These are phyloP conservation scores for Rosa persica DNA, from an alignment of 306 rosid species.

Conservation along the genomic window DNA sequence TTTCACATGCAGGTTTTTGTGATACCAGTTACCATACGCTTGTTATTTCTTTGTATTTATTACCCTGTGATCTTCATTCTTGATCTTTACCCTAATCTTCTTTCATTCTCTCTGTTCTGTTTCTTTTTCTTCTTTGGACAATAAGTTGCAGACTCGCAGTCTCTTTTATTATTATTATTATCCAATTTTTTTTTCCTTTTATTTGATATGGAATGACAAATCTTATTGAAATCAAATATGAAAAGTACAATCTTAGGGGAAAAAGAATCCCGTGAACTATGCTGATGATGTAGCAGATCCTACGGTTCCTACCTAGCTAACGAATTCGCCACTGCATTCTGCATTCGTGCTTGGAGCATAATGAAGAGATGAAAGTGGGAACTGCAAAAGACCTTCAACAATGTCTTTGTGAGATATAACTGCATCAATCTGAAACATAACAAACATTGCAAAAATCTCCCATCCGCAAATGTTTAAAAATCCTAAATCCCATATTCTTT, in stretches of 20 bases:
- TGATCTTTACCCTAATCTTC: background rate
- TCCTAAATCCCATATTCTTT: too few relatives aligned
- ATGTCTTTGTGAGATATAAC: background rate
- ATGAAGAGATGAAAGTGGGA: background rate
- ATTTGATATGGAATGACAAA: background rate
- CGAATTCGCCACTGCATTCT: background rate
- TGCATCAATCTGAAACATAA: too few relatives aligned
- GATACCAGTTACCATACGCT: background rate
- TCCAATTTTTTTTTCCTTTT: too few relatives aligned
- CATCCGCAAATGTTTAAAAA: background rate
- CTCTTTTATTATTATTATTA: background rate
- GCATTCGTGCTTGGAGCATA: background rate
- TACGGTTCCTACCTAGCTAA: background rate
- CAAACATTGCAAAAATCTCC: background rate
- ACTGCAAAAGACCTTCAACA: background rate
- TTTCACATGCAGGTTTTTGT: constrained; percentile 23
- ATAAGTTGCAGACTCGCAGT: background rate
- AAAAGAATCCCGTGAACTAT: background rate
- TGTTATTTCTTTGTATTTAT: background rate
- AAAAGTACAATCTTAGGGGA: background rate
- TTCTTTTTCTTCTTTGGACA: background rate
- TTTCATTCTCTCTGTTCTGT: background rate
- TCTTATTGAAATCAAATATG: background rate
- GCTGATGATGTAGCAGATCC: background rate
- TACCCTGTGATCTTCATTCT: background rate